phyloP scores from a whole-genome alignment of 495 filamentous ascomycete genomes.

The Aspergillus ostianus region DNA sequence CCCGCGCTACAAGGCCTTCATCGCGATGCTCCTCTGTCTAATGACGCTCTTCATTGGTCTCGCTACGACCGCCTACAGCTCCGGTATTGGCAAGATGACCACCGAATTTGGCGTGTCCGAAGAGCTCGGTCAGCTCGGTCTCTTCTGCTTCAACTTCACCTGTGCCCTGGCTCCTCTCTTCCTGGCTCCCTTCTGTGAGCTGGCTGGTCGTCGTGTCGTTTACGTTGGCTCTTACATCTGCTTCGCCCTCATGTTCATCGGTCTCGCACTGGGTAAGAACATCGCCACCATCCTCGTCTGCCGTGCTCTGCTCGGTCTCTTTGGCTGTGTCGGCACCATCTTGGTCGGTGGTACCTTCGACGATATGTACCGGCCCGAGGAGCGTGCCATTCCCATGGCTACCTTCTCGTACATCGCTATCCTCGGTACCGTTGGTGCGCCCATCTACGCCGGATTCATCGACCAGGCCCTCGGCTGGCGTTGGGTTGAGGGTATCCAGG shows the following conservation, averaged over 20 bases:
- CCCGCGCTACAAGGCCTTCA: constrained; percentile 33
- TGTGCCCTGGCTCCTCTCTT: constrained; percentile 44
- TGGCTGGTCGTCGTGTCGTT: constrained; percentile 39
- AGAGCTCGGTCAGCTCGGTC: constrained; percentile 39
- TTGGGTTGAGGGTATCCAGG: constrained; percentile 79
- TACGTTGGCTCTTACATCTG: constrained; percentile 39
- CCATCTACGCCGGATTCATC: constrained; percentile 72
- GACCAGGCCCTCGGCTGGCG: constrained; percentile 68
- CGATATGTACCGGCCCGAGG: constrained; percentile 70
- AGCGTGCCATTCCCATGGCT: constrained; percentile 78
- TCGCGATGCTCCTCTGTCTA: constrained; percentile 40
- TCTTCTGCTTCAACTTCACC: constrained; percentile 44
- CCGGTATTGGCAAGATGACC: constrained; percentile 39
- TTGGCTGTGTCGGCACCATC: constrained; percentile 75
- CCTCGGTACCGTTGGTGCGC: constrained; percentile 67
- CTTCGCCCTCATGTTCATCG: constrained; percentile 45
- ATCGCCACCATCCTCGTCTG: constrained; percentile 68
- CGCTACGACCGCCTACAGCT: constrained; percentile 47
- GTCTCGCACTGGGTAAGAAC: constrained; percentile 52
- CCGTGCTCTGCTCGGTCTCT: constrained; percentile 69
- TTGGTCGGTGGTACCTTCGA: constrained; percentile 74
- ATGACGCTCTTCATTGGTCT: constrained; percentile 52
- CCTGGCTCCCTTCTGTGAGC: constrained; percentile 45
- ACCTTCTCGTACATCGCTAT: constrained; percentile 73
- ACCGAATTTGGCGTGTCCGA: constrained; percentile 34